Evolutionary conservation across 768 basidiomycete genomes (phyloP).

Genomic region (Kwoniella sp.): DNA sequence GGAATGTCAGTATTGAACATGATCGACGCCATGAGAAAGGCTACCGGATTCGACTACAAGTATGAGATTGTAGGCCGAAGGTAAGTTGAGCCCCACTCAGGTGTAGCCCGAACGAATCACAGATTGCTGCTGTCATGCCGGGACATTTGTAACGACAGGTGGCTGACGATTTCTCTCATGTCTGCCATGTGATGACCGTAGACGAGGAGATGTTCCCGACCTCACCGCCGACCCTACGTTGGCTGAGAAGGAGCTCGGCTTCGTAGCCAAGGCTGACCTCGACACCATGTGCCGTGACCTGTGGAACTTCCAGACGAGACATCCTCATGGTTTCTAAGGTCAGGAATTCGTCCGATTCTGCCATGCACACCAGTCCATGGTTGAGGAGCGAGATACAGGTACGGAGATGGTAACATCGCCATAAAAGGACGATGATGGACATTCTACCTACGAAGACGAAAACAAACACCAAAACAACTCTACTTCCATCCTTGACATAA

Average conservation of each 20-base stretch:
- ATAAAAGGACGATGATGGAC: too few species aligned
- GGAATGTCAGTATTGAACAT: conserved; percentile 94
- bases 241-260: conserved; percentile 90
- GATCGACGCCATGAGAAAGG: conserved; percentile 88
- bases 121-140: too few species aligned
- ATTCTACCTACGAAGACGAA: too few species aligned
- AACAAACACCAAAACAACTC: too few species aligned
- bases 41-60: conserved; percentile 83
- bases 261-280: conserved; percentile 76
- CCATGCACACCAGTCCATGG: too few species aligned
- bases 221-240: conserved; percentile 89
- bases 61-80: conserved; percentile 87
- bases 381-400: too few species aligned
- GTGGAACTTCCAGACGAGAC: conserved; percentile 98
- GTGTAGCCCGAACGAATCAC: too few species aligned
- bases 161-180: background rate
- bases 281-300: conserved; percentile 93
- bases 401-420: too few species aligned
- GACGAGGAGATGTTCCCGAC: conserved; percentile 85
- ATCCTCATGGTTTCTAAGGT: conserved; percentile 68
- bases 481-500: too few species aligned
- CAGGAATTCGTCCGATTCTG: background rate
- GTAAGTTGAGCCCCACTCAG: too few species aligned
- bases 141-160: too few species aligned
- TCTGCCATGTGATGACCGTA: background rate